A percentile compares a stretch with the other conserved stretches of the same genome.
phyloP scores from a whole-genome alignment of 2,329 filamentous ascomycete species.

The Paracoccidioides lutzii region DNA sequence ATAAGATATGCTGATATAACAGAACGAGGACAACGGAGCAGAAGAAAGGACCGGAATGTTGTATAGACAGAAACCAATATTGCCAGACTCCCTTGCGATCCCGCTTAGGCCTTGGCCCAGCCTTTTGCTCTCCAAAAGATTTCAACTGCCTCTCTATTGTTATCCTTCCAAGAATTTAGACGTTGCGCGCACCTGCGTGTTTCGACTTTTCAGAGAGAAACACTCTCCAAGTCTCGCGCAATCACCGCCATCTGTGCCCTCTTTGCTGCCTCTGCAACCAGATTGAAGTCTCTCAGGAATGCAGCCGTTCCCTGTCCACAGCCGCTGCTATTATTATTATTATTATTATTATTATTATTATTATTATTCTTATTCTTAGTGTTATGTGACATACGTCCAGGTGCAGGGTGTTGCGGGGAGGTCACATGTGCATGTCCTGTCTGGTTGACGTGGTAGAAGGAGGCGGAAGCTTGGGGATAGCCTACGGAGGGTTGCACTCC shows the following conservation, averaged over 20 bases:
- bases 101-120: not conserved
- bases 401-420: not conserved
- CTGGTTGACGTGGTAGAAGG: not conserved
- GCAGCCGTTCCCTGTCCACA: slow-evolving; percentile 33
- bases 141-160: too few species aligned
- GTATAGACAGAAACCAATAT: too few species aligned
- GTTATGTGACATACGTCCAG: not conserved
- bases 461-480: not conserved
- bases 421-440: not conserved
- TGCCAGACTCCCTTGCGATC: not conserved
- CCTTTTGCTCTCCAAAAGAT: not conserved
- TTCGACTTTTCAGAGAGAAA: slow-evolving; percentile 21
- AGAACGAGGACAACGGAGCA: too few species aligned
- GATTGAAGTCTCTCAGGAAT: slow-evolving; percentile 67
- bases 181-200: not conserved
- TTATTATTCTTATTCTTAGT: too few species aligned
- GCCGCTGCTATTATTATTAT: not conserved
- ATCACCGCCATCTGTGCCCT: slow-evolving; percentile 80
- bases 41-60: too few species aligned
- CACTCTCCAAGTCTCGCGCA: slow-evolving; percentile 61
- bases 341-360: too few species aligned
- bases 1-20: too few species aligned
- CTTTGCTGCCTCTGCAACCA: slow-evolving; percentile 86
- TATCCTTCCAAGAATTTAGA: not conserved
- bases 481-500: not conserved